These are phyloP conservation scores for Gentiana macrophylla DNA, from an alignment of 257 asterid genomes.

Conservation along the genomic window DNA sequence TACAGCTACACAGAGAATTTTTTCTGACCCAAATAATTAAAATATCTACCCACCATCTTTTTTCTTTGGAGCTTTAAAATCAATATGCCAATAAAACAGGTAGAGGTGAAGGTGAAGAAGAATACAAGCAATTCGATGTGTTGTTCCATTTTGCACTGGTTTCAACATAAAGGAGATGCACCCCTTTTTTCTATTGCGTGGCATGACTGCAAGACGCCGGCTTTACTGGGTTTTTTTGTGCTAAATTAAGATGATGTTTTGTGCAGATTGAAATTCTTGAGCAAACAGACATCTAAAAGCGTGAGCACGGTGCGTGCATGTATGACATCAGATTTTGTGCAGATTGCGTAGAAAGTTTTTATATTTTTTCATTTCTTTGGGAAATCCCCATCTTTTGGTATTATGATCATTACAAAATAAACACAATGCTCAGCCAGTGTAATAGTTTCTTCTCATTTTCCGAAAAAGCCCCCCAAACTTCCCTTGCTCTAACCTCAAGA, in stretches of 20 bases:
- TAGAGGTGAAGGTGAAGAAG: slow-evolving; percentile 87
- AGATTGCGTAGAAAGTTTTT: too few species aligned
- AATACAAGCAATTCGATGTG: slow-evolving; percentile 57
- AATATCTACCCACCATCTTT: neutral
- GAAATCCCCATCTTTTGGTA: too few species aligned
- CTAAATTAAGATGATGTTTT: neutral
- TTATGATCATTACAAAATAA: too few species aligned
- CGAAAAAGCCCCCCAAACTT: too few species aligned
- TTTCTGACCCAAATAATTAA: neutral
- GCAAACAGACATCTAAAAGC: neutral
- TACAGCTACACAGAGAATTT: neutral
- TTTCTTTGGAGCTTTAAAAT: slow-evolving; percentile 2
- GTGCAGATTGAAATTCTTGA: neutral
- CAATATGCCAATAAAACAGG: slow-evolving; percentile 25
- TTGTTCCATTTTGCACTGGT: neutral
- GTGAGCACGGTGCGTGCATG: neutral
- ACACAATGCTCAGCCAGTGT: too few species aligned
- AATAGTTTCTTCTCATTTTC: too few species aligned
- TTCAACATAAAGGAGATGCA: neutral
- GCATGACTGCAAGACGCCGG: neutral
- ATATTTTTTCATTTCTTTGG: too few species aligned
- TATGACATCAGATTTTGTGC: neutral
- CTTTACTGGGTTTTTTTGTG: neutral
- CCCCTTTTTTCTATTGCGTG: neutral
- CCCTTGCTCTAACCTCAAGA: too few species aligned